phyloP scores from a whole-genome alignment of 768 basidiomycete genomes.

The Psilocybe sp. region DNA sequence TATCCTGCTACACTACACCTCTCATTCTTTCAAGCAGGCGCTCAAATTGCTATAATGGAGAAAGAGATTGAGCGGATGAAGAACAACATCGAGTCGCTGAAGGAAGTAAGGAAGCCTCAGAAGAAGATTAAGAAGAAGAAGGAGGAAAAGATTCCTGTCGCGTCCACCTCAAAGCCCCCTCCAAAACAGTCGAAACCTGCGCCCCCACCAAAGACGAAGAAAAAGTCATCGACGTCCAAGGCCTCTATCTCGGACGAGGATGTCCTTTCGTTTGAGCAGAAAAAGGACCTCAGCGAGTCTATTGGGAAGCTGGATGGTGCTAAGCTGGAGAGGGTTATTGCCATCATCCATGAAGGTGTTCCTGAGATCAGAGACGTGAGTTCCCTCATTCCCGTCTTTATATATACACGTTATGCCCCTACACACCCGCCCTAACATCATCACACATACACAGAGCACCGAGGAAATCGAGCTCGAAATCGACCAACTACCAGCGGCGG shows the following conservation, averaged over 20 bases:
- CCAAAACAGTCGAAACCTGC: slow-evolving; percentile 43
- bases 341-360: slow-evolving; percentile 92
- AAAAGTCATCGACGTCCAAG: slow-evolving; percentile 45
- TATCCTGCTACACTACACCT: slow-evolving; percentile 11
- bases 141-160: slow-evolving; percentile 52
- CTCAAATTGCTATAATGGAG: slow-evolving; percentile 70
- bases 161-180: slow-evolving; percentile 64
- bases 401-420: slow-evolving; percentile 6
- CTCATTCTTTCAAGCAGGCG: slow-evolving; percentile 35
- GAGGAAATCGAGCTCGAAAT: slow-evolving; percentile 99
- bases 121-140: slow-evolving; percentile 73
- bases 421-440: slow-evolving; percentile 14
- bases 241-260: slow-evolving; percentile 74
- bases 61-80: slow-evolving; percentile 78
- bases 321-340: slow-evolving; percentile 86
- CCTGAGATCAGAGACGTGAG: slow-evolving; percentile 92
- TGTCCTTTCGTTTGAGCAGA: slow-evolving; percentile 90
- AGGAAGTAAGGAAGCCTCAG: slow-evolving; percentile 50
- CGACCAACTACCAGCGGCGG: slow-evolving; percentile 80
- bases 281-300: slow-evolving; percentile 96
- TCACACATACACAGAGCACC: slow-evolving; percentile 58
- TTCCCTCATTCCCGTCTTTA: slow-evolving; percentile 15
- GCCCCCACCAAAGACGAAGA: slow-evolving; percentile 40
- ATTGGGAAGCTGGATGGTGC: slow-evolving; percentile 82
- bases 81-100: slow-evolving; percentile 63